Percentiles rank a stretch among this genome's conserved stretches.
Conservation (phyloP, 1,284 basidiomycete genomes). For the Paramarasmius palmivorus region DNA sequence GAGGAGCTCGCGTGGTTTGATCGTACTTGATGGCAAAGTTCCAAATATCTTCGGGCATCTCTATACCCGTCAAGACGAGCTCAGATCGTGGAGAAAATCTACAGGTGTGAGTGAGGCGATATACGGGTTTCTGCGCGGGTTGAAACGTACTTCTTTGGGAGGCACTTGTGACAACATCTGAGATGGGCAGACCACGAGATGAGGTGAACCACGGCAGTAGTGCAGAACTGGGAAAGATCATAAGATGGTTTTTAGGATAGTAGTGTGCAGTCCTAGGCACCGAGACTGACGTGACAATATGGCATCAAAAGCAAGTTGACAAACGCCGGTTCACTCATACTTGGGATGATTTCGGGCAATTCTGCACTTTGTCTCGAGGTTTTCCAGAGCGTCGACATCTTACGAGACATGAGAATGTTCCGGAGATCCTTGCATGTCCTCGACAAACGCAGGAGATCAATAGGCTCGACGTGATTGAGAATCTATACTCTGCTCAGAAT, state of each 20-base stretch:
- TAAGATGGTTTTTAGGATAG: too few relatives aligned
- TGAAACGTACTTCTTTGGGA: background rate
- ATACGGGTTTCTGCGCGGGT: too few relatives aligned
- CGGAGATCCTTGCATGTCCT: background rate
- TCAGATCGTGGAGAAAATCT: background rate
- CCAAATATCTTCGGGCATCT: too few relatives aligned
- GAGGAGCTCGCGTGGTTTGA: too few relatives aligned
- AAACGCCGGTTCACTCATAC: constrained; percentile 1
- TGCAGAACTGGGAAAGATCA: background rate
- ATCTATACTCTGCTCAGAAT: background rate
- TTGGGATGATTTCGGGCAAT: background rate
- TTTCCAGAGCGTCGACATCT: background rate
- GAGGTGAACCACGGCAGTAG: background rate
- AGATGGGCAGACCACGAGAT: background rate
- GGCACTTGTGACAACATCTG: background rate
- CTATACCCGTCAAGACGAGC: too few relatives aligned
- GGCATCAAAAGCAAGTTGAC: background rate
- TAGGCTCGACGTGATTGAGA: background rate
- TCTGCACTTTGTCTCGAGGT: background rate
- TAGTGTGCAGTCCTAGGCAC: too few relatives aligned
- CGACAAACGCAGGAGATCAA: background rate
- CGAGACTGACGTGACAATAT: background rate
- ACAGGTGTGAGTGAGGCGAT: background rate
- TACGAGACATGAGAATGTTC: background rate
- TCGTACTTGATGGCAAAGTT: too few relatives aligned